phyloP scores from a whole-genome alignment of 352 stramenopile species.

The Aphanomyces euteiches region DNA sequence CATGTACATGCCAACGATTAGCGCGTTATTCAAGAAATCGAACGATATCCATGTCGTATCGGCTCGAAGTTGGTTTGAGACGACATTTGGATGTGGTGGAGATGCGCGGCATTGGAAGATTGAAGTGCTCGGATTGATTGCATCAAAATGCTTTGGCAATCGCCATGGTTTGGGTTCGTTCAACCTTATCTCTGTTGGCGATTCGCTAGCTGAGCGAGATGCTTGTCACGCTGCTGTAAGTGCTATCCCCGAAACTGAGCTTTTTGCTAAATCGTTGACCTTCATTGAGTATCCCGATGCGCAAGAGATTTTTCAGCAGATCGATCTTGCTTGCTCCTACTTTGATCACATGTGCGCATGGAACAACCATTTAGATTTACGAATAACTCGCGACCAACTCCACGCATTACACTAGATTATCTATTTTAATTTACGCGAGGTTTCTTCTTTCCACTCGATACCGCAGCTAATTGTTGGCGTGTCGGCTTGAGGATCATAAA shows the following conservation, averaged over 20 bases:
- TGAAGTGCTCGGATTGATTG: slow-evolving; percentile 84
- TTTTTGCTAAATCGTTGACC: slow-evolving; percentile 82
- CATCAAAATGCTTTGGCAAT: slow-evolving; percentile 69
- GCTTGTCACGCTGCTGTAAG: slow-evolving; percentile 69
- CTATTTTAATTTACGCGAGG: slow-evolving; percentile 4
- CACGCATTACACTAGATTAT: slow-evolving; percentile 4
- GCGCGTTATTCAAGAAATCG: slow-evolving; percentile 53
- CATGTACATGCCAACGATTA: slow-evolving; percentile 66
- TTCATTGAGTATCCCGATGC: slow-evolving; percentile 77
- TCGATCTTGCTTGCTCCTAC: slow-evolving; percentile 76
- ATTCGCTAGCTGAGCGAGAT: slow-evolving; percentile 85
- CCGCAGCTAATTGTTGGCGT: background rate
- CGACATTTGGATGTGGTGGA: slow-evolving; percentile 70
- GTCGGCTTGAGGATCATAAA: slow-evolving; percentile 91
- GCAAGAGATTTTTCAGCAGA: slow-evolving; percentile 79
- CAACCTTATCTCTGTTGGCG: slow-evolving; percentile 77
- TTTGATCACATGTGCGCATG: slow-evolving; percentile 85
- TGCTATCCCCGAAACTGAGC: slow-evolving; percentile 48
- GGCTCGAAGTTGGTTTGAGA: slow-evolving; percentile 80
- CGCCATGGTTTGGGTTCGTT: slow-evolving; percentile 46
- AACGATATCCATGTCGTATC: slow-evolving; percentile 83
- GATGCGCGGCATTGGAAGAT: slow-evolving; percentile 81
- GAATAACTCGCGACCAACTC: slow-evolving; percentile 69
- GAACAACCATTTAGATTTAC: slow-evolving; percentile 66
- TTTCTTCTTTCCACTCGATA: slow-evolving; percentile 10